phyloP scores from a whole-genome alignment of 2,329 filamentous ascomycete species.

The Exophiala spinifera region DNA sequence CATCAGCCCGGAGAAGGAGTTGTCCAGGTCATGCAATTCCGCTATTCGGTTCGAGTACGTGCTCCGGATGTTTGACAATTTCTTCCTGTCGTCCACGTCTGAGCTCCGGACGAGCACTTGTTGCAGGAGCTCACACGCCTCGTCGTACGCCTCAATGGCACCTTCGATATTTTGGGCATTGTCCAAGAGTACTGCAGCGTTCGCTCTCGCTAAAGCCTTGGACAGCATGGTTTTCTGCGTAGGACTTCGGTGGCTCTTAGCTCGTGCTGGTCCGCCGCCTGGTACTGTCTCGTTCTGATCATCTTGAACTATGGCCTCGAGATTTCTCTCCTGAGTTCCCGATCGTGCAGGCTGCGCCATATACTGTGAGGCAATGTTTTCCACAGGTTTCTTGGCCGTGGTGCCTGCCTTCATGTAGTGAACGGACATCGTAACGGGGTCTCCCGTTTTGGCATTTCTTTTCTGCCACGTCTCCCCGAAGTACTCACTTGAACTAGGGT shows the following conservation, averaged over 20 bases:
- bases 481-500: constrained; percentile 23
- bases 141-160: constrained; percentile 82
- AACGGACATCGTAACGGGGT: constrained; percentile 24
- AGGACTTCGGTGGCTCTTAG: constrained; percentile 45
- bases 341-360: constrained; percentile 11
- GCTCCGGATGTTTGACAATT: constrained; percentile 85
- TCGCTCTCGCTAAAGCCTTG: constrained; percentile 91
- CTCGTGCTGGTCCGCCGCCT: constrained; percentile 25
- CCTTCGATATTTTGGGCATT: constrained; percentile 94
- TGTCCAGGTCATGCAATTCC: constrained; percentile 72
- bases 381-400: neutral
- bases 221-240: constrained; percentile 95
- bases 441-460: constrained; percentile 22
- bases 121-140: constrained; percentile 83
- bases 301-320: constrained; percentile 5
- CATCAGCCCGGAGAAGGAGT: constrained; percentile 47
- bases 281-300: neutral
- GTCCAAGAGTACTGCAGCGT: constrained; percentile 90
- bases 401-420: constrained; percentile 22
- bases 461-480: constrained; percentile 26
- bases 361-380: constrained; percentile 15
- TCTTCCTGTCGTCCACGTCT: constrained; percentile 81
- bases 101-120: constrained; percentile 83
- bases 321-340: constrained; percentile 10
- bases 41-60: constrained; percentile 89